Base-by-base conservation (phyloP, 176 grass and related monocot genomes). In the Cenchrus purpureus region DNA sequence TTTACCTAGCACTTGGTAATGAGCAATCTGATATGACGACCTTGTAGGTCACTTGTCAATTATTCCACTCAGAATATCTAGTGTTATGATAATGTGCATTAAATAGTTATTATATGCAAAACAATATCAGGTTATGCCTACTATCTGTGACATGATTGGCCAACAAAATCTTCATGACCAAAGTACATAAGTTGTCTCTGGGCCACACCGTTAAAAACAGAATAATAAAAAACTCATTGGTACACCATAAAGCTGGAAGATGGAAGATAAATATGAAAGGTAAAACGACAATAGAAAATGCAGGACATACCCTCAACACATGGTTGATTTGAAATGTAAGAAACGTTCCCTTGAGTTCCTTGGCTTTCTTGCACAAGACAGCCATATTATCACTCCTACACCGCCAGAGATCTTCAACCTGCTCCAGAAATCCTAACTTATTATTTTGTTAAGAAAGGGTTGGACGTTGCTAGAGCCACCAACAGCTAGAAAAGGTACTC, bases 361-460 rank as follows among this genome's bases (percentile, higher is more conserved):
- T 89, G 12, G 44, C 92, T 59, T 70, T 88, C 64, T 89, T 81
- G 82, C 80, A 94, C 59, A 94, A 91, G 75, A 78, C 43, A 70
- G 83, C 76, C 86, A 94, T 82, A 84, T 84, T 78, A 59, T 78
- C 75, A n/a, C 83, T 73, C 65, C 43, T 94, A 80, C 16, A 61
- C 68, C 73, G 44, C 89, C 86, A 91, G n/a, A 68, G 28, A 86
- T 84, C 89, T 84, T 81, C 70, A n/a, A 88, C 76, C 92, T 94
- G 65, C 37, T 73, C 78, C 79, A 91, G 14, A 76, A 59, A 89
- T 11, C 19, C 13, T 29, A 65, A 64, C 13, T 10, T 77, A 44
- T 65, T 70, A 44, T 13, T 76, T 40, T 10, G 10, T 74, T 31
- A 60, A 80, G 4, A 48, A 56, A 50, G 19, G 20, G 14, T 46